Base-by-base conservation (phyloP, 2,329 filamentous ascomycete genomes). In the Penicillium sp. region DNA sequence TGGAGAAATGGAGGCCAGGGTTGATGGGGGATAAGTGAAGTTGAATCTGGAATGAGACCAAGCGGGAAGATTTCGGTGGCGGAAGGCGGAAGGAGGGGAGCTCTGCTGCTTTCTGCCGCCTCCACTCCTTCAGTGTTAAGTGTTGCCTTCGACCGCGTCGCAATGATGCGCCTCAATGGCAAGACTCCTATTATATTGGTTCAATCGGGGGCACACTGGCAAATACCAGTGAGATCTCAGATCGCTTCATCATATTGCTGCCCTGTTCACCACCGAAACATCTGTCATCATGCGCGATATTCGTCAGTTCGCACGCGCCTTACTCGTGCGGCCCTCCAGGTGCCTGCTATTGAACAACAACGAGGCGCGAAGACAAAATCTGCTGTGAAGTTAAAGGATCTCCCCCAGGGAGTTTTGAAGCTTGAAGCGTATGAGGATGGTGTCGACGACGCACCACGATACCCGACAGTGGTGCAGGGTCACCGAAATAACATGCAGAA, bases 381-480 rank as follows among this genome's bases (percentile, higher is more conserved):
- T 3, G 72, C 69, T 0, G 60, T 71, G 23, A 77, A 75, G 40
- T 61, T 79, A 21, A 75, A 79, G 55, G 77, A 83, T 23, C 72
- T 87, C 26, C 82, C 81, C 5, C 85, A 88, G 68, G 84, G 85
- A 4, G 67, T 74, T 4, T 69, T 87, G 36, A 73, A 79, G 39
- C 60, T 75, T 19, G 70, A 79, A 6, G 66, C 75, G 7, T 74
- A 73, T 48, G 66, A 77, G 51, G 70, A 76, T 29, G 70, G 73
- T 46, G 70, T 77, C 39, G 75, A 81, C 51, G 75, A 81, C 49
- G 73, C 75, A 28, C 81, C 82, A 18, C 79, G 79, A 55, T 97
- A 97, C 72, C 92, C 94, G 14, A 89, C 91, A n/a, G 89, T 97
- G 44, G 79, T 97, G 54, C 85, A 91, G 68, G 92, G 96, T 71